Evolutionary conservation across 331 rosid species (phyloP).

Genomic region (Cydonia oblonga): DNA sequence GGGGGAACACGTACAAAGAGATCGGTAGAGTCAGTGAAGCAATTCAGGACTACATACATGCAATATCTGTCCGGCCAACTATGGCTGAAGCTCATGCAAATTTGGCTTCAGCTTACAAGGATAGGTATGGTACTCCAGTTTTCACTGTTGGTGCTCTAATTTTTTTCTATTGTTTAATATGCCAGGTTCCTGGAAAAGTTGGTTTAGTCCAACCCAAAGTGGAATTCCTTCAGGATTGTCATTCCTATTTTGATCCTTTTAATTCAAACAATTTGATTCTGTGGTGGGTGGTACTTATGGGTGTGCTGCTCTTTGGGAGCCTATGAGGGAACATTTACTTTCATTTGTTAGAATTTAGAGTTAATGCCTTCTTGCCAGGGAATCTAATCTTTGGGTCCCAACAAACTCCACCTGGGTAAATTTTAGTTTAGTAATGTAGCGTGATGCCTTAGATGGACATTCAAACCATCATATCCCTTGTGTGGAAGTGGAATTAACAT

Average conservation of each 20-base stretch:
- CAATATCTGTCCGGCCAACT: slow-evolving; percentile 67
- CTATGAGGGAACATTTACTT: neutral
- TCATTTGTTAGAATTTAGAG: neutral
- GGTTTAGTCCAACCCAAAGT: neutral
- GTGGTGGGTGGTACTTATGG: neutral
- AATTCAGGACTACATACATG: slow-evolving; percentile 75
- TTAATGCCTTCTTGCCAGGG: neutral
- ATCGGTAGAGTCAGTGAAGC: slow-evolving; percentile 96
- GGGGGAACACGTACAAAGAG: slow-evolving; percentile 98
- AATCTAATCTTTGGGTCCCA: neutral
- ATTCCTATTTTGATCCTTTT: neutral
- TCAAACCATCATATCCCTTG: neutral
- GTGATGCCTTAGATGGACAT: neutral
- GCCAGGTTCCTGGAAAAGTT: neutral
- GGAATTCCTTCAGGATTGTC: neutral
- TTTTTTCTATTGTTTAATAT: neutral
- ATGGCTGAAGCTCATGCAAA: slow-evolving; percentile 99
- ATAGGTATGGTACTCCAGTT: slow-evolving; percentile 39
- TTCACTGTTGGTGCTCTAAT: neutral
- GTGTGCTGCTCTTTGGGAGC: neutral
- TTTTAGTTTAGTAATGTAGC: neutral
- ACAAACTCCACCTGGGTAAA: neutral
- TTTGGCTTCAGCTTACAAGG: slow-evolving; percentile 96
- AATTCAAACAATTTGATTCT: neutral
- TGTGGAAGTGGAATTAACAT: neutral